Evolutionary conservation across 129 eudicot species (phyloP).

Genomic region (Arctium lappa): DNA sequence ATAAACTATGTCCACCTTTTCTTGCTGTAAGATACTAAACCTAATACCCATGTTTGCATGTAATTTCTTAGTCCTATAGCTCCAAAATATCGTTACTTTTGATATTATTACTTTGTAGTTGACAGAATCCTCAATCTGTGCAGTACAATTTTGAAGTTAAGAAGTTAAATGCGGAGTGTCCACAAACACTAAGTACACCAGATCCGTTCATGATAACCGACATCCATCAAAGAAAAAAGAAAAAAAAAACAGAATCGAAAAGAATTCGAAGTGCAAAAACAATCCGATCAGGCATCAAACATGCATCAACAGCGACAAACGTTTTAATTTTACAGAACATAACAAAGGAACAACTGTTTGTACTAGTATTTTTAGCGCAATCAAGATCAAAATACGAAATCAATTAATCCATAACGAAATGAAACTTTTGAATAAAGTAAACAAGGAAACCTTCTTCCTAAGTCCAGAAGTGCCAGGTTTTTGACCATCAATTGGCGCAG

Average conservation of each 20-base stretch:
- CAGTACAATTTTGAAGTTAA: neutral
- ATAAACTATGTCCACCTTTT: neutral
- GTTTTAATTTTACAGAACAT: neutral
- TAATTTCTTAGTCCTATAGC: neutral
- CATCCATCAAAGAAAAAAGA: neutral
- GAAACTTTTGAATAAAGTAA: neutral
- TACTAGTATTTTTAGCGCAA: neutral
- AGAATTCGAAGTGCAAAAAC: neutral
- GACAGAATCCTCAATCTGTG: neutral
- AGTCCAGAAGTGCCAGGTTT: conserved; percentile 82
- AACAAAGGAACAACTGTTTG: neutral
- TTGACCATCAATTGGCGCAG: conserved; percentile 67
- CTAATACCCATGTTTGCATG: neutral
- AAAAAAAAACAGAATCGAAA: neutral
- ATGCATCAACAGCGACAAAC: neutral
- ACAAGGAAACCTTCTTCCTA: conserved; percentile 52
- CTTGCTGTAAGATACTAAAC: neutral
- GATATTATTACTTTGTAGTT: neutral
- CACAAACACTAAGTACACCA: neutral
- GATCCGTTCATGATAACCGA: neutral
- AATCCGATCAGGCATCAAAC: neutral
- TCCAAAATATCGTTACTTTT: neutral
- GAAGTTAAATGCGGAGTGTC: neutral
- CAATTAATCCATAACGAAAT: neutral
- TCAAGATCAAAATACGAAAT: neutral